Conservation (phyloP, 139 green algal genomes). For the Chlorella sp. region DNA sequence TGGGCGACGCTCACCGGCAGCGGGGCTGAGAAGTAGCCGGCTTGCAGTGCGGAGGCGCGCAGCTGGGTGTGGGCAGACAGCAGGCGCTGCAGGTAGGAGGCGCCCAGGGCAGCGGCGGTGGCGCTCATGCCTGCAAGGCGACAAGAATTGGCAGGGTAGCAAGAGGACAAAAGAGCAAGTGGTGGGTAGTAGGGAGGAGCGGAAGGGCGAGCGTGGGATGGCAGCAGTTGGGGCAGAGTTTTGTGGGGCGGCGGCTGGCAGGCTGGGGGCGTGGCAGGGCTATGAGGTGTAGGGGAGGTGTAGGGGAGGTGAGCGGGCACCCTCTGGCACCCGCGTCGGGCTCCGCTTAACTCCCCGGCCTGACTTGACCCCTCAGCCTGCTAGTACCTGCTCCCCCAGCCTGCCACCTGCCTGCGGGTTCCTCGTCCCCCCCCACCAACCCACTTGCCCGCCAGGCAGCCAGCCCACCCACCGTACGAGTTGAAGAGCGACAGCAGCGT, state of each 20-base stretch:
- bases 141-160: not conserved
- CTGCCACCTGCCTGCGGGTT: too few species aligned
- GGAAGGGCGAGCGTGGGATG: not conserved
- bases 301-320: too few species aligned
- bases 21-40: not conserved
- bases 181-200: too few species aligned
- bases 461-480: not conserved
- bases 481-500: not conserved
- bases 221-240: not conserved
- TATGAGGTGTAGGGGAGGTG: not conserved
- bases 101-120: not conserved
- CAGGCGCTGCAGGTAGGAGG: not conserved
- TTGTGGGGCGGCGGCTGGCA: too few species aligned
- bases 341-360: too few species aligned
- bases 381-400: too few species aligned
- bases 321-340: too few species aligned
- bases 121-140: not conserved
- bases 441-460: too few species aligned
- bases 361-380: too few species aligned
- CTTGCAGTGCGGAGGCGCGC: not conserved
- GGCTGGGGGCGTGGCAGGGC: not conserved
- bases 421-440: too few species aligned
- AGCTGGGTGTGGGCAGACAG: not conserved
- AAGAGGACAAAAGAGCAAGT: too few species aligned
- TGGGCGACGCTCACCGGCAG: too few species aligned